A percentile compares a stretch with the other conserved stretches of the same genome.
Conservation (phyloP, 345 rosid genomes). For the Syzygium aromaticum region DNA sequence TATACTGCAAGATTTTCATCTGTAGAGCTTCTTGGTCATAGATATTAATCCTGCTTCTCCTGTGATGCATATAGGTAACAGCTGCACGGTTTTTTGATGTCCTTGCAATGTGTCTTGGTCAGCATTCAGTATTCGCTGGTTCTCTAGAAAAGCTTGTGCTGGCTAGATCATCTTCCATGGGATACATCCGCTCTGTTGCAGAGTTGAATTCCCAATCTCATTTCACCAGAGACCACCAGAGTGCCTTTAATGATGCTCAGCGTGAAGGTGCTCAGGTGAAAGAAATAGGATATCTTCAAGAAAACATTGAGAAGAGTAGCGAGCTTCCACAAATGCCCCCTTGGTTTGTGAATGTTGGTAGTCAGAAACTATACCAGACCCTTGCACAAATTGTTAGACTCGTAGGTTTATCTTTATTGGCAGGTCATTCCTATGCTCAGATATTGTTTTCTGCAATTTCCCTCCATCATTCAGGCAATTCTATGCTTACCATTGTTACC, state of each 20-base stretch:
- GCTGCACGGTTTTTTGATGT: constrained; percentile 81
- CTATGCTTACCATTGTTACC: constrained; percentile 10
- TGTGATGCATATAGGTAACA: constrained; percentile 40
- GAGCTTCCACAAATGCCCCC: constrained; percentile 77
- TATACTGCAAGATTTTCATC: background rate
- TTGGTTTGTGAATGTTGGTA: constrained; percentile 71
- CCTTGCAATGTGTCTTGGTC: constrained; percentile 67
- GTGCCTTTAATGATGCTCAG: constrained; percentile 17
- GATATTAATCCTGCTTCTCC: background rate
- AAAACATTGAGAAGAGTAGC: constrained; percentile 21
- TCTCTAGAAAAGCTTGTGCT: constrained; percentile 65
- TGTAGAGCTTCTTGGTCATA: background rate
- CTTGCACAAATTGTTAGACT: constrained; percentile 83
- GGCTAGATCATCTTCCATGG: constrained; percentile 44
- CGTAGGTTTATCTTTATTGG: constrained; percentile 68
- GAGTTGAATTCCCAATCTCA: constrained; percentile 54
- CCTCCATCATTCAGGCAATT: background rate
- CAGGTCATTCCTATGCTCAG: constrained; percentile 57
- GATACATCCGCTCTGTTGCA: constrained; percentile 71
- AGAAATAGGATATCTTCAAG: constrained; percentile 13
- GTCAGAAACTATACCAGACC: constrained; percentile 60
- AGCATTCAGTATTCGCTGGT: constrained; percentile 55
- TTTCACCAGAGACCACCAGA: constrained; percentile 10
- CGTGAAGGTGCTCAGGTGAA: constrained; percentile 20
- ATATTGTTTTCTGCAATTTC: constrained; percentile 4